Percentiles rank a stretch among this genome's conserved stretches.
Evolutionary conservation across 495 filamentous ascomycete genomes (phyloP).

Genomic region (Penicillium pulvis): DNA sequence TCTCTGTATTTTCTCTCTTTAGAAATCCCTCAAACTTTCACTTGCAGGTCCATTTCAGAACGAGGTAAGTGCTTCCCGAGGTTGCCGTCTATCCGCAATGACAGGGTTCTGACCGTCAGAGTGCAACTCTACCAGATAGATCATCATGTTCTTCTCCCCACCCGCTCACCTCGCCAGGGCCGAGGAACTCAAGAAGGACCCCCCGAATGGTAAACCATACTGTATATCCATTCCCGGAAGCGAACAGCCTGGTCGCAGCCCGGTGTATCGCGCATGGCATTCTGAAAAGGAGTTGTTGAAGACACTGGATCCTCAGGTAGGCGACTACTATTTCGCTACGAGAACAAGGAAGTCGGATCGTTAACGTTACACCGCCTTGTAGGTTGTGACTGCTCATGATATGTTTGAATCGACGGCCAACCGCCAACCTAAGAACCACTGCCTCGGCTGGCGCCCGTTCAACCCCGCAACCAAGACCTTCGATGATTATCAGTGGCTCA

Average conservation of each 20-base stretch:
- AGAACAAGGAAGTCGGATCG: background rate
- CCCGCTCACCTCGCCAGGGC: constrained; percentile 45
- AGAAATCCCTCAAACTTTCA: background rate
- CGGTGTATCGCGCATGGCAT: constrained; percentile 83
- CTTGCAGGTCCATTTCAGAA: background rate
- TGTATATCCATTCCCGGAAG: constrained; percentile 71
- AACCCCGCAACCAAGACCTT: constrained; percentile 73
- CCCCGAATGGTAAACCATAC: constrained; percentile 50
- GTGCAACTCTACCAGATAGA: constrained; percentile 7
- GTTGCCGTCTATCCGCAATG: background rate
- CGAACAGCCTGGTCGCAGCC: constrained; percentile 68
- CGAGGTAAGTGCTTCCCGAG: constrained; percentile 9
- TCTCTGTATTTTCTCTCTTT: constrained; percentile 7
- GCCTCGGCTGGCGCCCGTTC: constrained; percentile 81
- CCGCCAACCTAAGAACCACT: constrained; percentile 60
- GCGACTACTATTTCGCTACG: background rate
- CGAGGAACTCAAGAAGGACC: constrained; percentile 42
- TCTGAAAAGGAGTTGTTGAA: constrained; percentile 69
- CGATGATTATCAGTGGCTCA: constrained; percentile 80
- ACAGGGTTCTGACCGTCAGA: background rate
- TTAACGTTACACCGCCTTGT: constrained; percentile 1
- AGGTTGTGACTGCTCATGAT: constrained; percentile 74
- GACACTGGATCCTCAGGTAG: constrained; percentile 73
- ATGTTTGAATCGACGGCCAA: constrained; percentile 73
- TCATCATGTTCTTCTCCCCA: constrained; percentile 46